Percentiles rank a stretch among this genome's conserved stretches.
Evolutionary conservation across 441 rosid species (phyloP).

Genomic region (Adansonia grandidieri): DNA sequence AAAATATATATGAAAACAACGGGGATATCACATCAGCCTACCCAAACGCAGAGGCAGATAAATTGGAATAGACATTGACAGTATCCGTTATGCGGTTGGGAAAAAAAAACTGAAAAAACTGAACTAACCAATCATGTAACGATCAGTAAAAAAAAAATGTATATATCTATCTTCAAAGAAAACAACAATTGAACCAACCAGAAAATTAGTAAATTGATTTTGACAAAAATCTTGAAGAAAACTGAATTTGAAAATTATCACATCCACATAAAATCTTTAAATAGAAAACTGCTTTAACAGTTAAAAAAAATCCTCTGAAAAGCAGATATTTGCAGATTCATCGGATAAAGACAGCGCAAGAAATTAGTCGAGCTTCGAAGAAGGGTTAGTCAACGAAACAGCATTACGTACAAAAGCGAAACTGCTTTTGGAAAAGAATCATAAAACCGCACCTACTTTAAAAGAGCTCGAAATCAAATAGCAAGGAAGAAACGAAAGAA

Average conservation of each 20-base stretch:
- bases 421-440: not conserved
- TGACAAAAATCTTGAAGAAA: not conserved
- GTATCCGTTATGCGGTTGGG: conserved; percentile 27
- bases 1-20: conserved; percentile 29
- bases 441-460: conserved; percentile 21
- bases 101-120: conserved; percentile 33
- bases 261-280: conserved; percentile 12
- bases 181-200: not conserved
- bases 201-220: not conserved
- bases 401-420: conserved; percentile 10
- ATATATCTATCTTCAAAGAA: not conserved
- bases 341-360: not conserved
- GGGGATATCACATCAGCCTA: conserved; percentile 35
- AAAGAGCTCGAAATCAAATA: not conserved
- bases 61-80: conserved; percentile 30
- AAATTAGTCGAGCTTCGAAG: not conserved
- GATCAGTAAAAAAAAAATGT: conserved; percentile 14
- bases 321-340: not conserved
- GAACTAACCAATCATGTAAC: conserved; percentile 28
- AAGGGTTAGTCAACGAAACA: not conserved
- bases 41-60: conserved; percentile 26
- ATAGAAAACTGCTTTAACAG: not conserved
- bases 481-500: conserved; percentile 1
- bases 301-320: not conserved
- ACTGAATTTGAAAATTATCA: not conserved